phyloP scores from a whole-genome alignment of 306 rosid genomes.

The Lablab purpureus region DNA sequence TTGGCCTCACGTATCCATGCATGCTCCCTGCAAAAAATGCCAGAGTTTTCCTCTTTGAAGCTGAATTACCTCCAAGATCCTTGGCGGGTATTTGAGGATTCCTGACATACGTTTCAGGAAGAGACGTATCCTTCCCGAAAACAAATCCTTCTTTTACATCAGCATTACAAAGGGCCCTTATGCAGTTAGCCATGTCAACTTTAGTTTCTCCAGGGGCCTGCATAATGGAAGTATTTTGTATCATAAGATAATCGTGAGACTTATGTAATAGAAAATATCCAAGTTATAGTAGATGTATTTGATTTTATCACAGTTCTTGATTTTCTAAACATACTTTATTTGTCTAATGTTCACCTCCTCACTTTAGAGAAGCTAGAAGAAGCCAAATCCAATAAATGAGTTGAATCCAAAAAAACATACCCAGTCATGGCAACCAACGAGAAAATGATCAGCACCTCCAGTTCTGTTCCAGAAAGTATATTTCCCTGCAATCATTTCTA shows the following conservation, averaged over 20 bases:
- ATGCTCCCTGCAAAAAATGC: conserved; percentile 87
- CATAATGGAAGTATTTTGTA: conserved; percentile 5
- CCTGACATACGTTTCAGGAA: conserved; percentile 75
- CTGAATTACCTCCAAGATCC: conserved; percentile 68
- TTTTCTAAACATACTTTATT: neutral
- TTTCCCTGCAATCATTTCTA: conserved; percentile 56
- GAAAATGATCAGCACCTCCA: conserved; percentile 90
- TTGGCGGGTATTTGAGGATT: conserved; percentile 56
- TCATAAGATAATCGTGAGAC: conserved; percentile 30
- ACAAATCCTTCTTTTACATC: conserved; percentile 82
- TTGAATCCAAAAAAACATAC: conserved; percentile 53
- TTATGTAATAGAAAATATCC: neutral
- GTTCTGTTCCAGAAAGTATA: conserved; percentile 91
- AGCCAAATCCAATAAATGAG: neutral
- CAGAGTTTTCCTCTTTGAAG: conserved; percentile 62
- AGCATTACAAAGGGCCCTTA: conserved; percentile 83
- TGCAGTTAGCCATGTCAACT: conserved; percentile 65
- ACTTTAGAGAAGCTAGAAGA: neutral
- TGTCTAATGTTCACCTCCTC: neutral
- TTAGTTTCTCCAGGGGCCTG: conserved; percentile 86
- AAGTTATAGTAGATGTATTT: neutral
- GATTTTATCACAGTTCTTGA: neutral
- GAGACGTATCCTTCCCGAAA: conserved; percentile 85
- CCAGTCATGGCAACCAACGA: conserved; percentile 97
- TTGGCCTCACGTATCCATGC: conserved; percentile 84